Percentiles rank a stretch among this genome's conserved stretches.
phyloP scores from a whole-genome alignment of 2,329 filamentous ascomycete species.

The Leptographium lundbergii region DNA sequence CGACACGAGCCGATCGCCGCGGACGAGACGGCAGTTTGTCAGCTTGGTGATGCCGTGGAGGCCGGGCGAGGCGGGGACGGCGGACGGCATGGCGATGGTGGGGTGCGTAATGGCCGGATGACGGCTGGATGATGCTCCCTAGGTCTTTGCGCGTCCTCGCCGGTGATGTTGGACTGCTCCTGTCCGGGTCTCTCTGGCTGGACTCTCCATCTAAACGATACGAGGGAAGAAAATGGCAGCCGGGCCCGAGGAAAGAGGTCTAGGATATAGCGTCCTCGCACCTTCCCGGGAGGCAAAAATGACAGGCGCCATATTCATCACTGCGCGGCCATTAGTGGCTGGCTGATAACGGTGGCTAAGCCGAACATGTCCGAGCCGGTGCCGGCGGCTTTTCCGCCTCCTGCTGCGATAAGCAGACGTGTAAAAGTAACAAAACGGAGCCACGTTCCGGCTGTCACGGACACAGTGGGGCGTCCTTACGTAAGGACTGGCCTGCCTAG shows the following conservation, averaged over 20 bases:
- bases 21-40: constrained; percentile 73
- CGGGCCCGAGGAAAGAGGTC: background rate
- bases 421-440: background rate
- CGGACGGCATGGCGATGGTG: background rate
- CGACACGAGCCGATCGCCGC: constrained; percentile 51
- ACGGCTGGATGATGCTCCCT: too few species aligned
- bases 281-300: background rate
- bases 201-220: background rate
- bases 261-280: background rate
- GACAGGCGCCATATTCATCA: background rate
- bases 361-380: background rate
- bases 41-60: constrained; percentile 62
- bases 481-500: too few species aligned
- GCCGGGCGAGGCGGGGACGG: constrained; percentile 21
- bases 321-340: constrained; percentile 5
- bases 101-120: too few species aligned
- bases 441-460: background rate
- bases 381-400: background rate
- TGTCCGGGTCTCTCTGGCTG: background rate
- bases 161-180: background rate
- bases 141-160: background rate
- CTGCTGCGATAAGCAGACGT: background rate
- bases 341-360: background rate
- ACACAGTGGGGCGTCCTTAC: too few species aligned
- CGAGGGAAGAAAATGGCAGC: background rate